Base-by-base conservation (phyloP, 352 stramenopile species). In the Phytophthora pluvialis region DNA sequence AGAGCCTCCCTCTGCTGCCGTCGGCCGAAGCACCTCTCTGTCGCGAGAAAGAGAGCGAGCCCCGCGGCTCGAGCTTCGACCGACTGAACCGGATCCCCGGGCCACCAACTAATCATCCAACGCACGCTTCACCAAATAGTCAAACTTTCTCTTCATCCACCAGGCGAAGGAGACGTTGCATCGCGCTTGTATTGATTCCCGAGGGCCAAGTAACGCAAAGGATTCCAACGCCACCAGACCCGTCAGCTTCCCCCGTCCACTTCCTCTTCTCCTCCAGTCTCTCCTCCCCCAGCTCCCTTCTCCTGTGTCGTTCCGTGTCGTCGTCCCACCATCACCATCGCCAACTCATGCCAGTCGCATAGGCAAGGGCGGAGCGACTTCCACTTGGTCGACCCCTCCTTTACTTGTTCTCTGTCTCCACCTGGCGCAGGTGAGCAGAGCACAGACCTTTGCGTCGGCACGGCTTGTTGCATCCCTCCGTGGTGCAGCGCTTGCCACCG, bases 401-500 rank as follows among this genome's bases (percentile, higher is more conserved):
- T 72, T 73, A 75, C 54, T 73, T 59, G 6, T 21, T 54, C 16
- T 16, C 16, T 40, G 13, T 39, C 54, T 73, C 70, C 31, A 36
- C 9, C 52, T 70, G 70, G 25, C 73, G 73, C 49, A 93, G 64
- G 60, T 96, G 88, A 47, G 83, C 81, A 21, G 88, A 94, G 79
- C 88, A 96, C 49, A 94, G 70, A 15, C 86, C 81, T 72, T 94
- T 91, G 60, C 86, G 82, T 58, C 88, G 82, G 70, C 84, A 94
- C 18, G 88, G 85, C 70, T 91, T 91, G 35, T 55, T 65, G 75
- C 89, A 97, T 33, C 73, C 77, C 9, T 78, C 73, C 28, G 88
- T 61, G 11, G 67, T 67, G 73, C 89, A 97, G 59, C 89, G 86
- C 70, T 92, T 94, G 55, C 89, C 89, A 29, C 89, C 89, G 16